Base-by-base conservation (phyloP, 495 filamentous ascomycete genomes). In the Penicillium lividum region DNA sequence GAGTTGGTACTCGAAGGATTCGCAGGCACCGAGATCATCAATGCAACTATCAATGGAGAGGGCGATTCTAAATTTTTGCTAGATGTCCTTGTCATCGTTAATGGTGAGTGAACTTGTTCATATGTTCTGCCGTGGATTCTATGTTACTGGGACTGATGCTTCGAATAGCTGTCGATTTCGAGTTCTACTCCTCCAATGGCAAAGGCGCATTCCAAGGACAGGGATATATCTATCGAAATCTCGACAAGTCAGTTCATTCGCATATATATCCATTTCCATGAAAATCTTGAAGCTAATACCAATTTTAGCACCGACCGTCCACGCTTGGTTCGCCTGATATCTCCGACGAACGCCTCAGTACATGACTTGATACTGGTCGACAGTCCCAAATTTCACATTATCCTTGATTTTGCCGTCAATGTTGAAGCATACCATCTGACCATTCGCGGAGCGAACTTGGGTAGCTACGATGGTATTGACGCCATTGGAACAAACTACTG, bases 361-460 rank as follows among this genome's bases (percentile, higher is more conserved):
- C 77, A 80, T 47, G 76, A 79, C 59, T 58, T 80, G 52, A 69
- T 71, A 28, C 63, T 80, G 4, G 72, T 81, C 6, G 78, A 81
- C 56, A 65, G 76, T 16, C 76, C 76, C 3, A 69, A 72, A 1
- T 81, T 79, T 55, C 76, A 81, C 40, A 58, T 80, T 10, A 59
- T 74, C 7, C 57, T 79, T 6, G 73, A 80, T 57, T 70, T 68
- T 47, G 74, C 68, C n/a, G 56, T 62, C 7, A 77, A 77, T 52
- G 72, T 77, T 5, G 74, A 78, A 54, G 69, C 64, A 1, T 79
- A 81, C 50, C 70, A 80, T 62, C 60, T 81, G 43, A 77, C 74
- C 10, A 71, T 80, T 36, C 72, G 74, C 1, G 75, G 78, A 3
- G 70, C 60, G 0, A 75, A 78, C 33, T 45, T 68, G 28, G 77